Evolutionary conservation across 345 rosid species (phyloP).

Genomic region (Cardamine occulta): DNA sequence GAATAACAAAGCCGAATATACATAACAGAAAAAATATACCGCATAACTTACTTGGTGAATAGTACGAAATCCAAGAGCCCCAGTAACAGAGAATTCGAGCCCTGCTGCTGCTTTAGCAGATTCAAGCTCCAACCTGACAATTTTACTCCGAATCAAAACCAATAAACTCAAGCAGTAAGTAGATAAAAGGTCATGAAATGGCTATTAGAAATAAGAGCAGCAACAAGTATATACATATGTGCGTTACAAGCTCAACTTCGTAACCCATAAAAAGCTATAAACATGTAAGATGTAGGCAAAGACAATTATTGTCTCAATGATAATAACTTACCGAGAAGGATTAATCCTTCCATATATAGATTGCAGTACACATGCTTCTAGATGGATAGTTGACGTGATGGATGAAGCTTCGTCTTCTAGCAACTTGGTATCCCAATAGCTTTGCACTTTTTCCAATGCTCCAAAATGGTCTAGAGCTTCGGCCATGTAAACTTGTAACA

Average conservation of each 20-base stretch:
- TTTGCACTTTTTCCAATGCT: slow-evolving; percentile 56
- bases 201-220: background rate
- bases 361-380: slow-evolving; percentile 80
- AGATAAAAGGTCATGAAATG: slow-evolving; percentile 1
- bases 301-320: slow-evolving; percentile 1
- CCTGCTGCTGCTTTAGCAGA: slow-evolving; percentile 75
- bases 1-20: slow-evolving; percentile 27
- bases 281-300: too few relatives aligned
- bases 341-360: slow-evolving; percentile 72
- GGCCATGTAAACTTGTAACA: slow-evolving; percentile 66
- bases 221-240: slow-evolving; percentile 2
- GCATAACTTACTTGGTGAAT: slow-evolving; percentile 67
- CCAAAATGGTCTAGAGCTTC: slow-evolving; percentile 70
- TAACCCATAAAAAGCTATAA: background rate
- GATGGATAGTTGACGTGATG: slow-evolving; percentile 67
- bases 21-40: background rate
- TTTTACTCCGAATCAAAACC: slow-evolving; percentile 17
- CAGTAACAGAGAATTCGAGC: slow-evolving; percentile 78
- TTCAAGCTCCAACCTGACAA: slow-evolving; percentile 66
- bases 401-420: slow-evolving; percentile 54
- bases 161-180: background rate
- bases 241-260: background rate
- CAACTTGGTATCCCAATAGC: slow-evolving; percentile 64
- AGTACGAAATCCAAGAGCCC: slow-evolving; percentile 84
- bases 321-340: slow-evolving; percentile 66